phyloP scores from a whole-genome alignment of 495 filamentous ascomycete genomes.

The Astrothelium macrocarpum region DNA sequence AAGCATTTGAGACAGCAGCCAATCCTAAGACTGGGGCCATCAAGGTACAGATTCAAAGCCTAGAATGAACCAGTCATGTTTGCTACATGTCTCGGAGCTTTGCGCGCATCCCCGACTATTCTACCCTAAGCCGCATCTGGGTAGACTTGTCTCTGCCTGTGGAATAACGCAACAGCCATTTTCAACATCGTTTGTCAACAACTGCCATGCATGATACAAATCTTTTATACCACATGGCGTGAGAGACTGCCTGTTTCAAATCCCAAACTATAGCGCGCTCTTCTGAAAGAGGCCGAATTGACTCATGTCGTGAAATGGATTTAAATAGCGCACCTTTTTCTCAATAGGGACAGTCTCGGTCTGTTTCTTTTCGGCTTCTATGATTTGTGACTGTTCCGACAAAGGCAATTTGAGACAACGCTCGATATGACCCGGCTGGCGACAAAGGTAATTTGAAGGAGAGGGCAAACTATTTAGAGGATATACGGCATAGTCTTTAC shows the following conservation, averaged over 20 bases:
- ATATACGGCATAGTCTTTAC: neutral
- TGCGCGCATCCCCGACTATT: too few relatives aligned
- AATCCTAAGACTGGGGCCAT: conserved; percentile 89
- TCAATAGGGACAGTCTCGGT: too few relatives aligned
- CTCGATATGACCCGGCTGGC: neutral
- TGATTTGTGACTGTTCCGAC: neutral
- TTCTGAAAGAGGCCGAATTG: neutral
- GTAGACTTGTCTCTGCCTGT: too few relatives aligned
- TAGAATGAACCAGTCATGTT: too few relatives aligned
- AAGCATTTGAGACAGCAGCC: conserved; percentile 79
- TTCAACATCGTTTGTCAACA: neutral
- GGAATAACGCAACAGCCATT: neutral
- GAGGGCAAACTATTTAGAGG: neutral
- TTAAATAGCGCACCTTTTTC: too few relatives aligned
- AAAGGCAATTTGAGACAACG: neutral
- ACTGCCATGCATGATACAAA: neutral
- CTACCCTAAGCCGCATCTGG: too few relatives aligned
- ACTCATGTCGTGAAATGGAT: too few relatives aligned
- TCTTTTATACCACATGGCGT: neutral
- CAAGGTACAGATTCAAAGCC: conserved; percentile 81
- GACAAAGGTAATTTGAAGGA: neutral
- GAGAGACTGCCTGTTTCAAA: neutral
- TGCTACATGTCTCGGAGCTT: too few relatives aligned
- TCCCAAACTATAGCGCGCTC: neutral
- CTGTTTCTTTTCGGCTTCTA: neutral